These are phyloP conservation scores for Carallia brachiata DNA, from an alignment of 345 rosid species.

Conservation along the genomic window DNA sequence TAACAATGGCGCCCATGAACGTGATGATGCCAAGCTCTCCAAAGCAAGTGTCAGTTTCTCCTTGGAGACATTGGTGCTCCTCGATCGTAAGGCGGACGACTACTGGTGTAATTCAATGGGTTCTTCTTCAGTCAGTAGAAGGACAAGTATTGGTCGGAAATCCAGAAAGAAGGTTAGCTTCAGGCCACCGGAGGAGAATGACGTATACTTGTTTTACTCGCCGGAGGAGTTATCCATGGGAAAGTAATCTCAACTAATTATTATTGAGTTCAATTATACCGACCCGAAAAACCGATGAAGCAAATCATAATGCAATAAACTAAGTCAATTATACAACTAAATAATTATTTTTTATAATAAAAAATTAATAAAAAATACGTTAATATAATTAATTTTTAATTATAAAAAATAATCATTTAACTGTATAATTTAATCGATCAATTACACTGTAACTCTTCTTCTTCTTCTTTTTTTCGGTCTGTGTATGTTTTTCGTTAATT, in stretches of 20 bases:
- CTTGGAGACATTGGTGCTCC: slow-evolving; percentile 14
- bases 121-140: slow-evolving; percentile 16
- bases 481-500: too few relatives aligned
- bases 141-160: slow-evolving; percentile 15
- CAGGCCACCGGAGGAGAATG: slow-evolving; percentile 39
- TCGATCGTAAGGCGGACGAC: slow-evolving; percentile 15
- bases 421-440: too few relatives aligned
- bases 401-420: too few relatives aligned
- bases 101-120: slow-evolving; percentile 2
- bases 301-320: too few relatives aligned
- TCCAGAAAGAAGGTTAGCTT: slow-evolving; percentile 40
- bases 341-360: too few relatives aligned
- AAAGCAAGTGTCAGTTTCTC: slow-evolving; percentile 4
- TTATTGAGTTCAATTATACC: too few relatives aligned
- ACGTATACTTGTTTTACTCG: slow-evolving; percentile 32
- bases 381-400: too few relatives aligned
- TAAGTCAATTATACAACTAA: too few relatives aligned
- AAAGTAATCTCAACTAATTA: neutral
- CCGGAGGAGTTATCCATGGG: slow-evolving; percentile 10
- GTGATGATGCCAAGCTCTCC: neutral
- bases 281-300: too few relatives aligned
- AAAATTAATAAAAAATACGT: too few relatives aligned
- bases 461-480: too few relatives aligned
- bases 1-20: neutral
- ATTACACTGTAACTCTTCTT: too few relatives aligned